Conservation (phyloP, 345 rosid species). For the Heritiera littoralis region DNA sequence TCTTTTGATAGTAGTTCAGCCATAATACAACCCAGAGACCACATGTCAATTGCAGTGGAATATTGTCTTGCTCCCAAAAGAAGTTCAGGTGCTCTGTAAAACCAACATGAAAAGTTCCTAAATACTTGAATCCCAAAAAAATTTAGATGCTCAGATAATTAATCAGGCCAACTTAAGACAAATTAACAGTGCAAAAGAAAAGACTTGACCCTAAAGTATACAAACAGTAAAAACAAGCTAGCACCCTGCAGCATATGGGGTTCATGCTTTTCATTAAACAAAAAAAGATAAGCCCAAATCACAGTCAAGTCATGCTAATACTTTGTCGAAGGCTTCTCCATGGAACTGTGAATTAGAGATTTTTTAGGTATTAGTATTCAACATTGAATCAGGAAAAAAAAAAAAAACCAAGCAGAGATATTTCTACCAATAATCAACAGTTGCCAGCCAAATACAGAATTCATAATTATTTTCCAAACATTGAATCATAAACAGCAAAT, state of each 20-base stretch:
- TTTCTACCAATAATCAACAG: neutral
- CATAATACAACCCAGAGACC: constrained; percentile 99
- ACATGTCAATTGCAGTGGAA: constrained; percentile 99
- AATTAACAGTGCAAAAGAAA: neutral
- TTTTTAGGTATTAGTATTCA: neutral
- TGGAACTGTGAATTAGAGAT: neutral
- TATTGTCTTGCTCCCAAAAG: constrained; percentile 90
- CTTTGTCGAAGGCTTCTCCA: neutral
- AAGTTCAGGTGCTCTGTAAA: constrained; percentile 96
- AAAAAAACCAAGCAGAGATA: neutral
- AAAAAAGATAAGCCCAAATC: constrained; percentile 46
- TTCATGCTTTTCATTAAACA: neutral
- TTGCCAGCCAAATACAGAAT: neutral
- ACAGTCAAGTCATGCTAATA: constrained; percentile 58
- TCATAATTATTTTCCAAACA: constrained; percentile 36
- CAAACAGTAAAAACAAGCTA: neutral
- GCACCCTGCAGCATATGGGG: neutral
- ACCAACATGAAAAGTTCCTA: constrained; percentile 19
- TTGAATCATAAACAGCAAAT: constrained; percentile 36
- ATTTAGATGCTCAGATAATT: neutral
- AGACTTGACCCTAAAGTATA: neutral
- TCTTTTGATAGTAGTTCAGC: constrained; percentile 85
- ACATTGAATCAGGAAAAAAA: neutral
- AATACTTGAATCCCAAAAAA: neutral
- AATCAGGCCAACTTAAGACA: neutral